A percentile compares a stretch with the other conserved stretches of the same genome.
These are phyloP conservation scores for Fusarium veterinarium DNA, from an alignment of 2,329 filamentous ascomycete species.

Conservation along the genomic window DNA sequence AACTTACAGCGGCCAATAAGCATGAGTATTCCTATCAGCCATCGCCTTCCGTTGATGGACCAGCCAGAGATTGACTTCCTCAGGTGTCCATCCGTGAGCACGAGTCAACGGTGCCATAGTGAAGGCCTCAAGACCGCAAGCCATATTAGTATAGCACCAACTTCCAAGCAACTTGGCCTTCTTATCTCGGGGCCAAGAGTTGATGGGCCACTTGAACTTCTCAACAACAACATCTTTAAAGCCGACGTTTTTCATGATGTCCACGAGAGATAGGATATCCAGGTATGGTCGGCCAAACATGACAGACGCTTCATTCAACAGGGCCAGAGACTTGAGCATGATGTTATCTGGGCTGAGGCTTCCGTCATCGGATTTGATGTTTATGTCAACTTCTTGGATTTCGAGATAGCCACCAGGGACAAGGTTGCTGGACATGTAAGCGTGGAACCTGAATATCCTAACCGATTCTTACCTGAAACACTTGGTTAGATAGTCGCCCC, in stretches of 20 bases:
- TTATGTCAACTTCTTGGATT: conserved; percentile 30
- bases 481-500: conserved; percentile 4
- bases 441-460: accelerated
- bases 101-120: conserved; percentile 31
- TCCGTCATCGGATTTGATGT: conserved; percentile 25
- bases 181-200: conserved; percentile 32
- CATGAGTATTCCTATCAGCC: conserved; percentile 8
- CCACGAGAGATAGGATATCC: conserved; percentile 24
- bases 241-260: conserved; percentile 30
- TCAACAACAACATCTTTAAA: conserved; percentile 32
- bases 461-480: conserved; percentile 1
- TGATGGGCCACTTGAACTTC: conserved; percentile 37
- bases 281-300: conserved; percentile 35
- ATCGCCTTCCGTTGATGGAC: conserved; percentile 26
- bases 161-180: conserved; percentile 29
- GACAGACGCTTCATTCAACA: conserved; percentile 38
- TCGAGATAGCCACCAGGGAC: conserved; percentile 33
- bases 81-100: conserved; percentile 24
- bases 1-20: conserved; percentile 32
- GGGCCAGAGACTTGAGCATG: conserved; percentile 34
- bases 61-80: conserved; percentile 24
- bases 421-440: conserved; percentile 28
- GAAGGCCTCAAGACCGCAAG: conserved; percentile 30
- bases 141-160: conserved; percentile 29
- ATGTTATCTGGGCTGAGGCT: conserved; percentile 32